Evolutionary conservation across 2,329 filamentous ascomycete species (phyloP).

Genomic region (Drechslerella stenobrocha): DNA sequence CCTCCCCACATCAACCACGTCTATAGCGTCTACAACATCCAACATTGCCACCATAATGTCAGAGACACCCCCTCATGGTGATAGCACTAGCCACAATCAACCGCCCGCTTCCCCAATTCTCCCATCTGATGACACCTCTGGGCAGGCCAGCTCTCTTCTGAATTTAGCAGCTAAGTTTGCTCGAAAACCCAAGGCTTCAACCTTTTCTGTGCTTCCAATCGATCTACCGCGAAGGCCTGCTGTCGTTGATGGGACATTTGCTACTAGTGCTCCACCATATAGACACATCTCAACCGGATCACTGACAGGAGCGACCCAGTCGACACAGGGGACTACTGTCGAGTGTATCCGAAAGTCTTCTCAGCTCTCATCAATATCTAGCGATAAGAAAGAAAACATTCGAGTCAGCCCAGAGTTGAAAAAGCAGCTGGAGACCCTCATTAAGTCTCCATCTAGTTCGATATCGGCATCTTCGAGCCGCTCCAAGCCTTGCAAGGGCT

Average conservation of each 20-base stretch:
- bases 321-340: neutral
- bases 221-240: constrained; percentile 10
- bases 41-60: too few relatives aligned
- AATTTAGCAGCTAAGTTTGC: too few relatives aligned
- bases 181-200: constrained; percentile 14
- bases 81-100: too few relatives aligned
- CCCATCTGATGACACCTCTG: constrained; percentile 54
- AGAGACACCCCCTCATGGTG: too few relatives aligned
- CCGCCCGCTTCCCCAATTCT: too few relatives aligned
- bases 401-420: constrained; percentile 19
- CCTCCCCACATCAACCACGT: too few relatives aligned
- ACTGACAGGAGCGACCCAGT: constrained; percentile 6
- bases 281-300: constrained; percentile 7
- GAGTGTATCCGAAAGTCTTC: neutral
- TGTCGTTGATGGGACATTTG: constrained; percentile 10
- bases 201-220: constrained; percentile 19
- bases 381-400: constrained; percentile 21
- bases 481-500: neutral
- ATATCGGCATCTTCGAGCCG: constrained; percentile 1
- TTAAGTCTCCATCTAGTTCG: constrained; percentile 7
- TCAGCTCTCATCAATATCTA: neutral
- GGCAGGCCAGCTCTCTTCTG: too few relatives aligned
- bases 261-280: constrained; percentile 5
- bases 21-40: too few relatives aligned
- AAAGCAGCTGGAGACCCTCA: constrained; percentile 20